Evolutionary conservation across 495 filamentous ascomycete genomes (phyloP).

Genomic region (Penicillium pulvis): DNA sequence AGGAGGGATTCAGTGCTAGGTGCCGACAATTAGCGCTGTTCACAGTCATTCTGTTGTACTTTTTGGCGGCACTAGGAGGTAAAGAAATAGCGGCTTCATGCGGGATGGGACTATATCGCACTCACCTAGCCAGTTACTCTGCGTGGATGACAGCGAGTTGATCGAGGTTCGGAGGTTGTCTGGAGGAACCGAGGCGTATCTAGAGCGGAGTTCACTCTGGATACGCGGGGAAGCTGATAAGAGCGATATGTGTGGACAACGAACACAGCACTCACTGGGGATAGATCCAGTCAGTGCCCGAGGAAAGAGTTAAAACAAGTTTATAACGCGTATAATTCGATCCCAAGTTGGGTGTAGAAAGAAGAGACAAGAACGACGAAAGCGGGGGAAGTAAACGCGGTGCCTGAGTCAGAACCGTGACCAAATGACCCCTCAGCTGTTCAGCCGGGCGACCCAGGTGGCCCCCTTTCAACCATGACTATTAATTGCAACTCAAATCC

Average conservation of each 20-base stretch:
- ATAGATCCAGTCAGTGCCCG: conserved; percentile 5
- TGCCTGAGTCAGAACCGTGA: conserved; percentile 26
- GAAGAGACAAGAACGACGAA: conserved; percentile 9
- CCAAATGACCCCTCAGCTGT: conserved; percentile 1
- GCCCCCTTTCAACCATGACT: not conserved
- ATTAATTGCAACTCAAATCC: not conserved
- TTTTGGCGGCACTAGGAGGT: not conserved
- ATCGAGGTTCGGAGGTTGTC: not conserved
- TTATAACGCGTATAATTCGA: not conserved
- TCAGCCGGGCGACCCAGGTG: not conserved
- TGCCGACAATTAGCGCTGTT: conserved; percentile 1
- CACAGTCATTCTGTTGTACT: not conserved
- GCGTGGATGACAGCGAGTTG: not conserved
- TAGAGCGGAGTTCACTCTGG: conserved; percentile 28
- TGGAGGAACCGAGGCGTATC: conserved; percentile 18
- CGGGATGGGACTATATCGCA: not conserved
- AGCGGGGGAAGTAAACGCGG: conserved; percentile 17
- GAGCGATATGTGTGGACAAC: conserved; percentile 18
- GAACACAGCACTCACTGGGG: conserved; percentile 21
- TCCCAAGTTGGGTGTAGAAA: not conserved
- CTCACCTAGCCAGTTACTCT: not conserved
- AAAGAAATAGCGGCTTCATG: not conserved
- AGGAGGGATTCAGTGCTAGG: conserved; percentile 7
- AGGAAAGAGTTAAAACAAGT: conserved; percentile 1
- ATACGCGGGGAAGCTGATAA: conserved; percentile 37